Conservation (phyloP, 371 early-diverging fungal species). For the Haplosporangium sp. region DNA sequence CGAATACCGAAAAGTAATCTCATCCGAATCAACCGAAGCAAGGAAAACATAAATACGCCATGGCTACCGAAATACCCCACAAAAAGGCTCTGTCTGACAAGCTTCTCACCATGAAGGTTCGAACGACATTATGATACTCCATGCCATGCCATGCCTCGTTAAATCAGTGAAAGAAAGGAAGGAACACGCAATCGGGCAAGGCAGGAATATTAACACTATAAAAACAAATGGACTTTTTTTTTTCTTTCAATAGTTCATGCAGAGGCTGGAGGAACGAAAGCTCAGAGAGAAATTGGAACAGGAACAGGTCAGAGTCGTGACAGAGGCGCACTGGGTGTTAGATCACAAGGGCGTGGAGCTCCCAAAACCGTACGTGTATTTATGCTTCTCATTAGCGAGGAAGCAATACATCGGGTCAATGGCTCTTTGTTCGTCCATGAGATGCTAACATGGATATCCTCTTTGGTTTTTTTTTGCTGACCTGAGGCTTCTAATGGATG, state of each 20-base stretch:
- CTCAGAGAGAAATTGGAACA: slow-evolving; percentile 54
- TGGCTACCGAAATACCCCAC: slow-evolving; percentile 30
- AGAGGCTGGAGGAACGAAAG: slow-evolving; percentile 63
- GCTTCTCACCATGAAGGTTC: slow-evolving; percentile 61
- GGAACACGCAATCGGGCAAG: no score
- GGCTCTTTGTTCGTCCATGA: not conserved
- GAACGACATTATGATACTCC: not conserved
- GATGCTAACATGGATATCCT: not conserved
- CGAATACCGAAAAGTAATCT: not conserved
- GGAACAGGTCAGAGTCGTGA: slow-evolving; percentile 64
- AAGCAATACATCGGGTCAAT: not conserved
- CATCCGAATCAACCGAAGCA: slow-evolving; percentile 1
- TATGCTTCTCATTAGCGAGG: not conserved
- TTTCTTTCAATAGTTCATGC: slow-evolving; percentile 63
- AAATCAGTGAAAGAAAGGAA: no score
- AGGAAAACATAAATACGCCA: no score
- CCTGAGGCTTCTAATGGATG: not conserved
- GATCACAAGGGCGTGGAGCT: slow-evolving; percentile 58
- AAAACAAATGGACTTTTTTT: not conserved
- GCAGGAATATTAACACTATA: not conserved
- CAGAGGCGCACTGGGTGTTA: slow-evolving; percentile 69
- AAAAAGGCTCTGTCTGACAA: slow-evolving; percentile 60
- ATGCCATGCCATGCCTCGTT: no score
- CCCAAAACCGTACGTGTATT: slow-evolving; percentile 61
- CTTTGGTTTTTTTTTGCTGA: not conserved